Evolutionary conservation across 2,329 filamentous ascomycete genomes (phyloP).

Genomic region (Diaporthe caulivora): DNA sequence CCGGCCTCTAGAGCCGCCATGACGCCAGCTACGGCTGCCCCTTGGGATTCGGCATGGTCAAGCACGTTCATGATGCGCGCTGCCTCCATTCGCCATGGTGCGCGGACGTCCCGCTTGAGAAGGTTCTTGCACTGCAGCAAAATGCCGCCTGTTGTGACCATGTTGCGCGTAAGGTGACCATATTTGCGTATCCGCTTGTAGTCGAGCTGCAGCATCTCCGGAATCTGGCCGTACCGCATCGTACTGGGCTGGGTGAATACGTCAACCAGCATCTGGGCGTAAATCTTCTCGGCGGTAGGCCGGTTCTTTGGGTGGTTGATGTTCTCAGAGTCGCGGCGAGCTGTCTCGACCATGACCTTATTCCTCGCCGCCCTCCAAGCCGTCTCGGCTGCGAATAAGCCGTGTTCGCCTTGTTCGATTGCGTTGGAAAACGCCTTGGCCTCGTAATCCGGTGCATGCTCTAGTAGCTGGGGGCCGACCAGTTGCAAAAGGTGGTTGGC

Average conservation of each 20-base stretch:
- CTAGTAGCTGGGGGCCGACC: slow-evolving; percentile 77
- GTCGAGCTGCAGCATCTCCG: slow-evolving; percentile 82
- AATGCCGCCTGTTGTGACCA: slow-evolving; percentile 80
- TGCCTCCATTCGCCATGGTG: slow-evolving; percentile 82
- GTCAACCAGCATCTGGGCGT: slow-evolving; percentile 81
- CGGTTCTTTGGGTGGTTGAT: slow-evolving; percentile 72
- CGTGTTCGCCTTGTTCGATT: slow-evolving; percentile 66
- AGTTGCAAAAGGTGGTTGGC: slow-evolving; percentile 84
- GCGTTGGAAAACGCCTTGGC: slow-evolving; percentile 78
- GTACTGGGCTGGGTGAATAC: slow-evolving; percentile 77
- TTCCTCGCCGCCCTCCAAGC: slow-evolving; percentile 75
- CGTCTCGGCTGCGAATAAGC: slow-evolving; percentile 69
- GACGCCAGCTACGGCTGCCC: slow-evolving; percentile 69
- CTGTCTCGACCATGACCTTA: slow-evolving; percentile 75
- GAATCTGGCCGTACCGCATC: slow-evolving; percentile 66
- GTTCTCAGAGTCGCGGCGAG: slow-evolving; percentile 77
- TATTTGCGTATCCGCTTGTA: slow-evolving; percentile 70
- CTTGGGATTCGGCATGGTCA: slow-evolving; percentile 65
- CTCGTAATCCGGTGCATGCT: slow-evolving; percentile 80
- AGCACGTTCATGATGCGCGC: slow-evolving; percentile 78
- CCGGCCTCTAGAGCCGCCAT: slow-evolving; percentile 74
- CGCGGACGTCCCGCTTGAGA: slow-evolving; percentile 82
- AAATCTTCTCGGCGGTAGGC: slow-evolving; percentile 77
- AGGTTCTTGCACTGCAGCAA: slow-evolving; percentile 86
- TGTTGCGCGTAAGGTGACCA: slow-evolving; percentile 69